A percentile compares a stretch with the other conserved stretches of the same genome.
Conservation (phyloP, 140 eudicot species). For the Bidens hawaiensis region DNA sequence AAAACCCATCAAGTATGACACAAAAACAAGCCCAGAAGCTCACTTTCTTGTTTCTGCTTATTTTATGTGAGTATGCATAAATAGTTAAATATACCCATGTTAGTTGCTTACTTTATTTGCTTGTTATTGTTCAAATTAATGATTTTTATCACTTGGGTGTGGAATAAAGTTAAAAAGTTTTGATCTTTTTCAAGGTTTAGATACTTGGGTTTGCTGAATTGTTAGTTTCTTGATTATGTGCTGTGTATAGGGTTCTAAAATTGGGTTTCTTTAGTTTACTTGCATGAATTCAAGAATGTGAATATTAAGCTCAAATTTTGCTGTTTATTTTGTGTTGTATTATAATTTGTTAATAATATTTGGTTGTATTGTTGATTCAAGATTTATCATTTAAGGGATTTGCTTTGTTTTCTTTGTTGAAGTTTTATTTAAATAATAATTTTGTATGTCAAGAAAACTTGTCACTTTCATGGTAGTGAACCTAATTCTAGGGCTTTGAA, state of each 20-base stretch:
- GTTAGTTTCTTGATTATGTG: constrained; percentile 12
- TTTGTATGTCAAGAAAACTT: constrained; percentile 6
- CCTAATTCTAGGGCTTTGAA: constrained; percentile 37
- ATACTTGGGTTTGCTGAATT: constrained; percentile 16
- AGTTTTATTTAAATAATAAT: not conserved
- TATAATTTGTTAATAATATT: constrained; percentile 1
- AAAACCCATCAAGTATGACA: constrained; percentile 41
- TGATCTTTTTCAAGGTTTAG: constrained; percentile 16
- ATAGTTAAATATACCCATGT: constrained; percentile 19
- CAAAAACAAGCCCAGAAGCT: constrained; percentile 29
- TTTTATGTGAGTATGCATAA: constrained; percentile 49
- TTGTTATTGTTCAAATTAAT: constrained; percentile 28
- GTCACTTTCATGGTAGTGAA: constrained; percentile 18
- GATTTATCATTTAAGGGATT: constrained; percentile 18
- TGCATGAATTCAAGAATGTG: constrained; percentile 8
- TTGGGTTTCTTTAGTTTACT: constrained; percentile 19
- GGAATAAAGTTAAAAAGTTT: not conserved
- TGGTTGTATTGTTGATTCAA: constrained; percentile 7
- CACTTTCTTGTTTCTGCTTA: constrained; percentile 35
- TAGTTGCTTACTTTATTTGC: not conserved
- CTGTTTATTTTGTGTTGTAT: constrained; percentile 12
- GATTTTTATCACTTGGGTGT: constrained; percentile 21
- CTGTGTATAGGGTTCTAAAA: constrained; percentile 18
- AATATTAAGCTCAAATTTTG: constrained; percentile 17
- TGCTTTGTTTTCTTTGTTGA: constrained; percentile 4